Evolutionary conservation across 2,329 filamentous ascomycete genomes (phyloP).

Genomic region (Phialophora tarda): DNA sequence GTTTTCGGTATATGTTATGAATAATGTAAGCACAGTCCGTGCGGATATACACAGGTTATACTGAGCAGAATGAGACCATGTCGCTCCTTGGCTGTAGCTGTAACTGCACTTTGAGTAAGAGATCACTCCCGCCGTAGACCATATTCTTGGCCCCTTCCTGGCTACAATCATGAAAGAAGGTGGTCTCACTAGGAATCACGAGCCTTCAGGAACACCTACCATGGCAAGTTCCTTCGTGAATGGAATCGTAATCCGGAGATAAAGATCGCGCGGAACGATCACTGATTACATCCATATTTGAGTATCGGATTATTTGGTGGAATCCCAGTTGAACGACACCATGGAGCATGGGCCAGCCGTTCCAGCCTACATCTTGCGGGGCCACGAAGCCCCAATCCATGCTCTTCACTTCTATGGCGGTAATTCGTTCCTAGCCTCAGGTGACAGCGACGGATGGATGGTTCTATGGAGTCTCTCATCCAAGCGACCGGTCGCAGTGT

Average conservation of each 20-base stretch:
- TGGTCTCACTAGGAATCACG: background rate
- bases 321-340: background rate
- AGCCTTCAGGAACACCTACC: background rate
- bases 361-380: constrained; percentile 76
- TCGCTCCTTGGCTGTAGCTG: background rate
- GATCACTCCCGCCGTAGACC: background rate
- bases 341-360: constrained; percentile 55
- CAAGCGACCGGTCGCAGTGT: constrained; percentile 81
- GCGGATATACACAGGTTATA: background rate
- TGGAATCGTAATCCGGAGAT: background rate
- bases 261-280: no score
- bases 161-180: background rate
- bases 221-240: background rate
- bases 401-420: constrained; percentile 71
- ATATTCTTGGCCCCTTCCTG: background rate
- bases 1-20: constrained; percentile 36
- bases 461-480: constrained; percentile 83
- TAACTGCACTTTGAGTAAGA: background rate
- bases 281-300: no score
- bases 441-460: constrained; percentile 88
- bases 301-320: no score
- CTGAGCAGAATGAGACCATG: background rate
- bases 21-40: background rate
- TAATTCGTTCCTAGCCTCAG: constrained; percentile 80
- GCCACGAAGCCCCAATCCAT: constrained; percentile 82